Base-by-base conservation (phyloP, 2,329 filamentous ascomycete species). In the Coleophoma crateriformis region DNA sequence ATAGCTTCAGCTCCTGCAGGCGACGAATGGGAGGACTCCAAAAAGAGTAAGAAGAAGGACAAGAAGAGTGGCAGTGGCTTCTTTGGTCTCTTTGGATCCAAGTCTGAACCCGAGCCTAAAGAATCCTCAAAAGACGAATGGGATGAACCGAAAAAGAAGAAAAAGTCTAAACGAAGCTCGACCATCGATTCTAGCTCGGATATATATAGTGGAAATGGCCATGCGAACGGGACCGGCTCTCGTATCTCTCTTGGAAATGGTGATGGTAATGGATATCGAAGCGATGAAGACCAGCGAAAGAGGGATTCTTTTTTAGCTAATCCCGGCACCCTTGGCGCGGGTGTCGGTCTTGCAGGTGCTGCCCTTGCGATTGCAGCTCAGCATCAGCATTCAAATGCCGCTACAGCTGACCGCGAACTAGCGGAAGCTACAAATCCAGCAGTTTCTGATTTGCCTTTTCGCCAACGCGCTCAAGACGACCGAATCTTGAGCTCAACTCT, bases 301-400 rank as follows among this genome's bases (percentile, higher is more conserved):
- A 60, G 71, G 66, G 67, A 76, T 70, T 80, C 80, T 84, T 84
- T 85, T 84, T 84, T 84, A 84, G 82, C 69, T 84, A 81, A 78
- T 75, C 78, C 82, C 81, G 81, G 72, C 77, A 84, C 76, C 76
- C 73, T 78, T 80, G 81, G 81, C 81, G 78, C 77, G 74, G 80
- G 81, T 84, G 81, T 72, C 80, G 81, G 82, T 77, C 65, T 78
- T 68, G 74, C 72, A 71, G 73, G 74, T 68, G 73, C 70, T 64
- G 73, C 68, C 55, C 55, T 56, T 55, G 61, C 62, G 54, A 58
- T 62, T 58, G 56, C 58, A 61, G 59, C 61, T 60, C 63, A 63
- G 57, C 61, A 61, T 53, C 59, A 57, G 58, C 62, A 63, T 60
- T 55, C 57, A 56, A 62, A 63, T 58, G 64, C 63, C 64, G 57